Evolutionary conservation across 2,329 filamentous ascomycete genomes (phyloP).

Genomic region (Fusarium duplospermum): DNA sequence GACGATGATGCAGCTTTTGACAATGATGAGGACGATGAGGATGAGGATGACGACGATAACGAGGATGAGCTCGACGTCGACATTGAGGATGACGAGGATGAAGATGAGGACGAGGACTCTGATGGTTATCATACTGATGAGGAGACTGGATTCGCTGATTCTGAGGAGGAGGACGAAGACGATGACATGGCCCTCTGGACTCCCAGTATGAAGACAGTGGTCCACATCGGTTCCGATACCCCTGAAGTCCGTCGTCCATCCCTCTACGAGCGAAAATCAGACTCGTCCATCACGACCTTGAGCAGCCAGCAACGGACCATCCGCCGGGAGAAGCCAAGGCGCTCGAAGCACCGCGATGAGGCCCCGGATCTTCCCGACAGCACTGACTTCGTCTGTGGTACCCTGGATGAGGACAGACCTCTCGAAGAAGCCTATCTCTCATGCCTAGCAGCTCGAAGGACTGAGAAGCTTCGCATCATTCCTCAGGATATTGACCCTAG

Average conservation of each 20-base stretch:
- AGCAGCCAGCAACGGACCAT: conserved; percentile 52
- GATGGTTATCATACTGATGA: conserved; percentile 83
- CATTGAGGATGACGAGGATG: conserved; percentile 62
- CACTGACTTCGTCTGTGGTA: conserved; percentile 99
- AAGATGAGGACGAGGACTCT: conserved; percentile 66
- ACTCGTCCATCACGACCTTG: conserved; percentile 68
- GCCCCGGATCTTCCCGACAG: conserved; percentile 93
- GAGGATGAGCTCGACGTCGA: conserved; percentile 64
- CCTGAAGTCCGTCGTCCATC: conserved; percentile 50
- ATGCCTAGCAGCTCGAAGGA: conserved; percentile 82
- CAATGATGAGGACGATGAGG: conserved; percentile 56
- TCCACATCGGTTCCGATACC: conserved; percentile 51
- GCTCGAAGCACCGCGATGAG: conserved; percentile 51
- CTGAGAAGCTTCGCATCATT: conserved; percentile 81
- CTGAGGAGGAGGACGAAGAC: conserved; percentile 76
- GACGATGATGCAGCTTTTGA: conserved; percentile 55
- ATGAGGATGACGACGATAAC: conserved; percentile 60
- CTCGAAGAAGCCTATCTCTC: conserved; percentile 94
- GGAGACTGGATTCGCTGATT: conserved; percentile 75
- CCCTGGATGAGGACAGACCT: conserved; percentile 92
- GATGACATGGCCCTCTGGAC: conserved; percentile 71
- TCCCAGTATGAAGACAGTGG: conserved; percentile 55
- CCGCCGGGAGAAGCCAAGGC: conserved; percentile 44
- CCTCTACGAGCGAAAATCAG: conserved; percentile 64
- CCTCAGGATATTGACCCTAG: conserved; percentile 99